These are phyloP conservation scores for Erucastrum elatum DNA, from an alignment of 345 rosid genomes.

Conservation along the genomic window DNA sequence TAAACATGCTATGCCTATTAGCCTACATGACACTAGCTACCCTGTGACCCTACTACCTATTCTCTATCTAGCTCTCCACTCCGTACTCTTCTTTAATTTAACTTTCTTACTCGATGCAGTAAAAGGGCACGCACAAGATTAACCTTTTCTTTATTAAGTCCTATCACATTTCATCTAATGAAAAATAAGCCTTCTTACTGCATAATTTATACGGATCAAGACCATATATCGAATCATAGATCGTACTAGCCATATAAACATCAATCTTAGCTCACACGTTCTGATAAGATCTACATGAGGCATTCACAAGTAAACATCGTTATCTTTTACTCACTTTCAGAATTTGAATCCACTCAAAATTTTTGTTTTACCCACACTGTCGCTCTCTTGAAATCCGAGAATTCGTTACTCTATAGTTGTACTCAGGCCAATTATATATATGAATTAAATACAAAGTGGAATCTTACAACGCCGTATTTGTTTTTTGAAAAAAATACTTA, in stretches of 20 bases:
- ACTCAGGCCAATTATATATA: slow-evolving; percentile 22
- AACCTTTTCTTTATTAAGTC: background rate
- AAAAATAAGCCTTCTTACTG: background rate
- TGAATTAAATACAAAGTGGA: slow-evolving; percentile 25
- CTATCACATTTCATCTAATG: background rate
- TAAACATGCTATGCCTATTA: slow-evolving; percentile 41
- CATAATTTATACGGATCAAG: background rate
- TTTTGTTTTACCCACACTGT: slow-evolving; percentile 29
- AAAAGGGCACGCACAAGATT: slow-evolving; percentile 4
- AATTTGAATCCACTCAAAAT: background rate
- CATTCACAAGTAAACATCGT: slow-evolving; percentile 3
- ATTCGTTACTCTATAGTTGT: slow-evolving; percentile 20
- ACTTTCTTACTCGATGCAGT: slow-evolving; percentile 35
- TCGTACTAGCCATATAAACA: background rate
- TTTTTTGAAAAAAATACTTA: background rate
- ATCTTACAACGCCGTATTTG: slow-evolving; percentile 17
- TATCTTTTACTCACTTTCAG: slow-evolving; percentile 19
- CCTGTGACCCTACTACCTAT: slow-evolving; percentile 31
- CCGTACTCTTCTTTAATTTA: slow-evolving; percentile 37
- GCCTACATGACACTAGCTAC: slow-evolving; percentile 26
- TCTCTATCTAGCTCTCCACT: slow-evolving; percentile 35
- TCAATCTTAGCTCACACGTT: background rate
- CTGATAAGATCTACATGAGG: background rate
- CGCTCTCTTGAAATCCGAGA: slow-evolving; percentile 41
- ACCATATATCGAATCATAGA: background rate